Percentiles rank a stretch among this genome's conserved stretches.
Evolutionary conservation across 106 monocot genomes (phyloP).

Genomic region (Apostasia shenzhenica): DNA sequence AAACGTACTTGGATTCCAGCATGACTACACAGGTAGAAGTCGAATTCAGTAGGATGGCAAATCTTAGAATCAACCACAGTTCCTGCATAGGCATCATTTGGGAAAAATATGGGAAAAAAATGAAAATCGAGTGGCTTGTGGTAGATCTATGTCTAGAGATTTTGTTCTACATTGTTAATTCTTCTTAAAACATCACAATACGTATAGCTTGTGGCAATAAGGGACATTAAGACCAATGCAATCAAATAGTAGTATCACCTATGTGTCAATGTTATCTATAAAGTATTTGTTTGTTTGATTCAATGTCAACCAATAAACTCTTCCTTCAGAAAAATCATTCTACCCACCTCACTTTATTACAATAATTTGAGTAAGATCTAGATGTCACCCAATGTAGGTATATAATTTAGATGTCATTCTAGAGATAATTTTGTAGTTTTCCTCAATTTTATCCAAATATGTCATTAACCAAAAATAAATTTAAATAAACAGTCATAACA

Average conservation of each 20-base stretch:
- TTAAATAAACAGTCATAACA: background rate
- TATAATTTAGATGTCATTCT: too few species aligned
- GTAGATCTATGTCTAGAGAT: background rate
- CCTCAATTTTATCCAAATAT: background rate
- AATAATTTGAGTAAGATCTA: background rate
- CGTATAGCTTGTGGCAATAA: too few species aligned
- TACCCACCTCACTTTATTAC: too few species aligned
- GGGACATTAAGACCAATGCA: too few species aligned
- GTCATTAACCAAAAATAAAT: background rate
- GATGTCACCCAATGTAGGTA: background rate
- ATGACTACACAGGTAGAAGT: conserved; percentile 52
- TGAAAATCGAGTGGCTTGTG: background rate
- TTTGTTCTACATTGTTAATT: background rate
- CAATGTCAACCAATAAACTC: too few species aligned
- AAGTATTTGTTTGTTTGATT: too few species aligned
- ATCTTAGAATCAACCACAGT: conserved; percentile 50
- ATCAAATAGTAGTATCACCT: too few species aligned
- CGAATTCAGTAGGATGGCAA: conserved; percentile 51
- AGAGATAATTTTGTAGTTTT: background rate
- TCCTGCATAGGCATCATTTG: conserved; percentile 10
- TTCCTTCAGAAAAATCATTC: too few species aligned
- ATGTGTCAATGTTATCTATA: too few species aligned
- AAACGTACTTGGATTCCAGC: conserved; percentile 40
- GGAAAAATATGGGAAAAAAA: background rate
- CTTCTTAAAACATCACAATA: background rate